Base-by-base conservation (phyloP, 768 basidiomycete species). In the Lentinula sp. region DNA sequence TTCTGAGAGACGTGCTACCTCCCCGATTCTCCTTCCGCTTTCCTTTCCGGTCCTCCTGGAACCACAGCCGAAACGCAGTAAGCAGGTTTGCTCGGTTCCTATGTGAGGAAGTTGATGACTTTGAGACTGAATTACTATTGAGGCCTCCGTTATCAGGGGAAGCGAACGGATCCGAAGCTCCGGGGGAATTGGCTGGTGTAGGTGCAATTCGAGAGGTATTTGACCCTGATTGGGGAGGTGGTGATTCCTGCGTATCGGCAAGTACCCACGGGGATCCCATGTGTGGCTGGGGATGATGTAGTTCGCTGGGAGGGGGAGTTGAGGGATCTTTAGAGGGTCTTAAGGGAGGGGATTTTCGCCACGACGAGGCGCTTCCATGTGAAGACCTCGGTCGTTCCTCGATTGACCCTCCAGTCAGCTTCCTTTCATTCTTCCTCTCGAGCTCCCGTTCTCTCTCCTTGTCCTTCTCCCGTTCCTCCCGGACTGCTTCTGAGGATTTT, bases 11-110 rank as follows among this genome's bases (percentile, higher is more conserved):
- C 20, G 61, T 48, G 43, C 66, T 59, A 67, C 70, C 71, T 32
- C 48, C 54, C 20, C 48, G 36, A n/a, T 45, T 54, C 46, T 84
- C 86, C 72, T 90, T 91, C 56, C 90, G 82, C 75, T 95, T 96
- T 4, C 93, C 87, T 69, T 92, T 94, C 65, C 82, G 81, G 64
- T 95, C 95, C 63, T 97, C 94, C 62, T 93, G 85, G 74, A 98
- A 96, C 92, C 95, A 94, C 63, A 88, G 80, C 49, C 92, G 83
- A 74, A 98, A 93, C 6, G 93, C 84, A 2, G 88, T 86, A 53
- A 98, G 76, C 33, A 98, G 71, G 69, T 90, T 93, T 7, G 91
- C 90, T 39, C 90, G 81, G 69, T 90, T 87, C 23, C 87, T 80
- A 35, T 81, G 74, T 20, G 76, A 77, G 4, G 67, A 67, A 12